phyloP scores from a whole-genome alignment of 176 grass and related monocot genomes.

The Oryza officinalis region DNA sequence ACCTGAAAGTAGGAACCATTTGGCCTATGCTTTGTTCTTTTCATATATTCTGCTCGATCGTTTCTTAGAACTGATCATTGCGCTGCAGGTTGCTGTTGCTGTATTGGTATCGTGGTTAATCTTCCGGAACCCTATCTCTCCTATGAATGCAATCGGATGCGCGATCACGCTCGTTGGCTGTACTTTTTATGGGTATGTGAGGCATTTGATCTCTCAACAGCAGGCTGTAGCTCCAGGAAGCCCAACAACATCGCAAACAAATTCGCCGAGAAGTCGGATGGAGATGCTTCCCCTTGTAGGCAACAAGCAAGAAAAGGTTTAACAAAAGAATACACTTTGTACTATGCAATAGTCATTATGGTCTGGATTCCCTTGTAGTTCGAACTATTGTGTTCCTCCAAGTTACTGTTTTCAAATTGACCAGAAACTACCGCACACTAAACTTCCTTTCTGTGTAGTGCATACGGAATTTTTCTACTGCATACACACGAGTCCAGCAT shows the following conservation, averaged over 20 bases:
- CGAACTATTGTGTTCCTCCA: neutral
- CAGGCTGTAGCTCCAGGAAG: conserved; percentile 46
- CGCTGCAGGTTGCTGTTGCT: conserved; percentile 81
- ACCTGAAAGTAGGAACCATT: conserved; percentile 70
- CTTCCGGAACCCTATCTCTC: conserved; percentile 91
- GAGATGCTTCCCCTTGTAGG: conserved; percentile 90
- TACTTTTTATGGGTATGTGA: conserved; percentile 95
- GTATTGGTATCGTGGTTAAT: conserved; percentile 88
- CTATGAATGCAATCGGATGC: conserved; percentile 84
- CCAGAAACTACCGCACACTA: neutral
- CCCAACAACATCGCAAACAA: conserved; percentile 45
- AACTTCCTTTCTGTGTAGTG: neutral
- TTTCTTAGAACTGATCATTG: neutral
- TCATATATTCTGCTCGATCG: neutral
- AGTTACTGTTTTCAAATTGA: neutral
- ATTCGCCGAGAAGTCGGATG: conserved; percentile 48
- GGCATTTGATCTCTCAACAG: conserved; percentile 67
- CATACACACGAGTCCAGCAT: neutral
- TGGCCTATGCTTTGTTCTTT: conserved; percentile 16
- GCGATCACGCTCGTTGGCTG: conserved; percentile 80
- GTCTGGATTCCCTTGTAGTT: neutral
- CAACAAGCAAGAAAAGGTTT: conserved; percentile 79
- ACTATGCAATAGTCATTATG: conserved; percentile 5
- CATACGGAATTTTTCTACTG: neutral
- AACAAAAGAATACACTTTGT: conserved; percentile 30